Percentiles rank a stretch among this genome's conserved stretches.
Conservation (phyloP, 805 yeast genomes). For the Saccharomycodes ludwigii region DNA sequence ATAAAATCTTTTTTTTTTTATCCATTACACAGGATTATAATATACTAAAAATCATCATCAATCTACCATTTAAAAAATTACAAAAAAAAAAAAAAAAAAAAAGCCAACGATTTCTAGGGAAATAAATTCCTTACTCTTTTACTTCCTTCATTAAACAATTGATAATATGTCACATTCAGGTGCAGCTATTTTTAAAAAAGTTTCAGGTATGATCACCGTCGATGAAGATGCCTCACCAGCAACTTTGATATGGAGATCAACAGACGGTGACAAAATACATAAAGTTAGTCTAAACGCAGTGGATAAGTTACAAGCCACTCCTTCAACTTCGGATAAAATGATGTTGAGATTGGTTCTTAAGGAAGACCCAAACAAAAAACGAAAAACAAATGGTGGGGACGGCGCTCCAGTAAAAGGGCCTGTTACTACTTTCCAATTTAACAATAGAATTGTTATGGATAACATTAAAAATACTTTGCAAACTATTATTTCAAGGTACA, state of each 20-base stretch:
- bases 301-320: slow-evolving; percentile 52
- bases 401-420: slow-evolving; percentile 12
- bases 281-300: slow-evolving; percentile 30
- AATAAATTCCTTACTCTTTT: too few species aligned
- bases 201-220: slow-evolving; percentile 43
- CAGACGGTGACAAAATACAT: slow-evolving; percentile 38
- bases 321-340: slow-evolving; percentile 55
- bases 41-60: too few species aligned
- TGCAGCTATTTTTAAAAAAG: slow-evolving; percentile 42
- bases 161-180: slow-evolving; percentile 32
- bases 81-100: not conserved
- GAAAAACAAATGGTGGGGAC: slow-evolving; percentile 20
- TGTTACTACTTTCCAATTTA: slow-evolving; percentile 45
- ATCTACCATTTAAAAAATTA: too few species aligned
- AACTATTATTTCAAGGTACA: slow-evolving; percentile 54
- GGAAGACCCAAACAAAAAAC: slow-evolving; percentile 19
- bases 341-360: slow-evolving; percentile 45
- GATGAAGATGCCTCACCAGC: slow-evolving; percentile 48
- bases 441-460: slow-evolving; percentile 65
- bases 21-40: too few species aligned
- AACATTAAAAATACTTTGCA: slow-evolving; percentile 55
- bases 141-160: too few species aligned
- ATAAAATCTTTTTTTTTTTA: too few species aligned
- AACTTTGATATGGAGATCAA: slow-evolving; percentile 38
- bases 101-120: too few species aligned